These are phyloP conservation scores for Coccinonectria pachysandricola DNA, from an alignment of 2,329 filamentous ascomycete species.

Conservation along the genomic window DNA sequence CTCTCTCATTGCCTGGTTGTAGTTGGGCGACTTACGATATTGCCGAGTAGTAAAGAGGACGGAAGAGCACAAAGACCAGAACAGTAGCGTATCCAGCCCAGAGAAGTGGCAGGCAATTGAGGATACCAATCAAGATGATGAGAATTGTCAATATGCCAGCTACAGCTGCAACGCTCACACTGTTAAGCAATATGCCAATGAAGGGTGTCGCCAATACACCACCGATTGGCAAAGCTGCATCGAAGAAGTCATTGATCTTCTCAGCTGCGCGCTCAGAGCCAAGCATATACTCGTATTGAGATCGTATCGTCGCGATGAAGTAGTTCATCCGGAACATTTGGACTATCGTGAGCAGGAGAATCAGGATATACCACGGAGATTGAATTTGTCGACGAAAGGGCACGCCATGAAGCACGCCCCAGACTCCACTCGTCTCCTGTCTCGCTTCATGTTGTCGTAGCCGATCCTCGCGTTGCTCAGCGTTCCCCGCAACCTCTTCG, in stretches of 20 bases:
- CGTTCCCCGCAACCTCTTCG: constrained; percentile 49
- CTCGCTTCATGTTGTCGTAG: constrained; percentile 46
- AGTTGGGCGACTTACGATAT: constrained; percentile 40
- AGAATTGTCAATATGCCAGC: constrained; percentile 47
- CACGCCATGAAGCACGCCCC: constrained; percentile 60
- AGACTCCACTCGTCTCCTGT: constrained; percentile 52
- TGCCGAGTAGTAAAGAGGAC: constrained; percentile 67
- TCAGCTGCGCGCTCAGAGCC: constrained; percentile 32
- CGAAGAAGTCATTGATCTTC: constrained; percentile 32
- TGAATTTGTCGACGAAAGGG: constrained; percentile 54
- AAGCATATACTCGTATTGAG: constrained; percentile 61
- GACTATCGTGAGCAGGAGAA: constrained; percentile 51
- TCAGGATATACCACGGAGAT: constrained; percentile 62
- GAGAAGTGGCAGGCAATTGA: constrained; percentile 53
- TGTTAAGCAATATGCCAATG: constrained; percentile 60
- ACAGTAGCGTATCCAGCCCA: constrained; percentile 59
- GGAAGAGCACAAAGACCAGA: constrained; percentile 58
- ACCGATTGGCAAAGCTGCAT: constrained; percentile 50
- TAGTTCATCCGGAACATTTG: constrained; percentile 63
- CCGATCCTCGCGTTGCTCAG: constrained; percentile 43
- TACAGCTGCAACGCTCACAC: constrained; percentile 49
- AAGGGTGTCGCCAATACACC: constrained; percentile 62
- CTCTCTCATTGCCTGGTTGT: accelerated
- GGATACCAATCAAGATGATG: constrained; percentile 47
- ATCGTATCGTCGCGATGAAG: constrained; percentile 53